Evolutionary conservation across 345 rosid genomes (phyloP).

Genomic region (Turnera subulata): DNA sequence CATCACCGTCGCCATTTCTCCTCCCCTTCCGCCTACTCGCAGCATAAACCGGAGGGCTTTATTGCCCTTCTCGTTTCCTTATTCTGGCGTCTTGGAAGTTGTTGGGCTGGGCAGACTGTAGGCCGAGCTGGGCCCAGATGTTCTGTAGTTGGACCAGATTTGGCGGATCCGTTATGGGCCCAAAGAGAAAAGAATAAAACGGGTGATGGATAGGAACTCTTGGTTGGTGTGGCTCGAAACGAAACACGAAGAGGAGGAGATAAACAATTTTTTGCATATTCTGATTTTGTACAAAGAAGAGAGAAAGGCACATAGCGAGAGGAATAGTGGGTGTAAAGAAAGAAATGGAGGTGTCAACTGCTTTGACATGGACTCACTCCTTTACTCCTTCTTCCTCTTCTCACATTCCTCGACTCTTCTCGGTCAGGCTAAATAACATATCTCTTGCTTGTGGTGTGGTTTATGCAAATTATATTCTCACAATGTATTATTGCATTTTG

Average conservation of each 20-base stretch:
- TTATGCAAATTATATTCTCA: neutral
- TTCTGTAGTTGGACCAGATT: neutral
- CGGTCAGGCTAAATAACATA: slow-evolving; percentile 27
- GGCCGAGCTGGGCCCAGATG: neutral
- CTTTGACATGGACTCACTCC: slow-evolving; percentile 55
- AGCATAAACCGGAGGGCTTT: too few species aligned
- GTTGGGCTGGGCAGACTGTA: neutral
- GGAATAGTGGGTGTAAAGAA: neutral
- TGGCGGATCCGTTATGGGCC: neutral
- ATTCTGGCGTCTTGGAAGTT: neutral
- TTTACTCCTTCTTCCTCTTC: slow-evolving; percentile 42
- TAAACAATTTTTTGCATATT: neutral
- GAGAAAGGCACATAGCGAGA: too few species aligned
- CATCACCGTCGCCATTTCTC: slow-evolving; percentile 27
- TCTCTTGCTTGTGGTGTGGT: neutral
- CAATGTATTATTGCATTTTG: neutral
- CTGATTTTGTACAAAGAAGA: too few species aligned
- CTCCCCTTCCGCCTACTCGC: too few species aligned
- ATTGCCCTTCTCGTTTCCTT: neutral
- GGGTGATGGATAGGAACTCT: slow-evolving; percentile 10
- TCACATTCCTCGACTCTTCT: slow-evolving; percentile 27
- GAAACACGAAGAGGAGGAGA: slow-evolving; percentile 28
- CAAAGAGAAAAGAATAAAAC: too few species aligned
- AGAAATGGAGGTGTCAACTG: slow-evolving; percentile 37
- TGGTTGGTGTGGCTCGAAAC: slow-evolving; percentile 44